A percentile compares a stretch with the other conserved stretches of the same genome.
These are phyloP conservation scores for Arxiozyma telluris DNA, from an alignment of 1,139 yeast species.

Conservation along the genomic window DNA sequence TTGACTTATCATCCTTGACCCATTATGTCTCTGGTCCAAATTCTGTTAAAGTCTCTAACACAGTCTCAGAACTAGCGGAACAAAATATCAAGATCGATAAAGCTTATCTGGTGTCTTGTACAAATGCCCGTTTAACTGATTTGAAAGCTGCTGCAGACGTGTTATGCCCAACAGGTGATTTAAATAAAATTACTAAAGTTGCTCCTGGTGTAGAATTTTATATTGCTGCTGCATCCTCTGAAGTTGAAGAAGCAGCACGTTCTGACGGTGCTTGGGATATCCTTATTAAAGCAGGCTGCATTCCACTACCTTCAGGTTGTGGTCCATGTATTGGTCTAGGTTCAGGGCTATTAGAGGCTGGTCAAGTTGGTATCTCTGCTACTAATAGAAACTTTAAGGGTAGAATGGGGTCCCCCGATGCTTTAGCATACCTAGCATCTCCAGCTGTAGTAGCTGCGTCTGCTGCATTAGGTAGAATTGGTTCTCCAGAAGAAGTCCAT, in stretches of 20 bases:
- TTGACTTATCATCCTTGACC: conserved; percentile 77
- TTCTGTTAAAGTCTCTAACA: conserved; percentile 81
- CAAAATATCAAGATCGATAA: conserved; percentile 75
- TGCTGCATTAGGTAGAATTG: conserved; percentile 87
- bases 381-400: conserved; percentile 98
- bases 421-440: conserved; percentile 89
- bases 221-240: conserved; percentile 93
- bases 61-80: conserved; percentile 64
- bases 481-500: conserved; percentile 76
- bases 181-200: conserved; percentile 49
- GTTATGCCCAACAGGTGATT: conserved; percentile 26
- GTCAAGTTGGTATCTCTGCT: conserved; percentile 97
- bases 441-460: conserved; percentile 99
- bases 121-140: conserved; percentile 88
- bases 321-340: conserved; percentile 99
- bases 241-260: conserved; percentile 89
- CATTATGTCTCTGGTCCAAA: conserved; percentile 95
- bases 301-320: conserved; percentile 94
- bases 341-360: conserved; percentile 82
- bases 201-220: conserved; percentile 89
- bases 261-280: conserved; percentile 85
- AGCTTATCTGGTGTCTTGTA: conserved; percentile 96
- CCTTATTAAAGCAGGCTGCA: conserved; percentile 86
- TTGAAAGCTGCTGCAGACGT: conserved; percentile 91
- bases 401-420: conserved; percentile 97